Evolutionary conservation across 352 stramenopile species (phyloP), one percentile per base, ranked within the genome.

Genomic region (Phytophthora podocarpi): DNA sequence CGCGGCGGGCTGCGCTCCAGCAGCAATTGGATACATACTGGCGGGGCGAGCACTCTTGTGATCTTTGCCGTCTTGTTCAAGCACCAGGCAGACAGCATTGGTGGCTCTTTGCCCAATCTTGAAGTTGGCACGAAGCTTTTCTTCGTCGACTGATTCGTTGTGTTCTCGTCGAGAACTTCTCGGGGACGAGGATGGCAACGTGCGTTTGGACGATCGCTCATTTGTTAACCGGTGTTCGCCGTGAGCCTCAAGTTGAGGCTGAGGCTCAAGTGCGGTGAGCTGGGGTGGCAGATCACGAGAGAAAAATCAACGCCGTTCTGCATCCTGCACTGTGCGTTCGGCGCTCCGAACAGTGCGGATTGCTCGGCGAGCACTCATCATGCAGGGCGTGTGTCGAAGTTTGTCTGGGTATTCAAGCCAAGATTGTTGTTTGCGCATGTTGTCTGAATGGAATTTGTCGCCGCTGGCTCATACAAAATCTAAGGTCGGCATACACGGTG

Each of bases 401-500:
- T n/a, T n/a, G n/a, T n/a, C n/a, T n/a, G n/a, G n/a, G n/a, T n/a
- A n/a, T n/a, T n/a, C n/a, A n/a, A n/a, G n/a, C n/a, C n/a, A n/a
- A n/a, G n/a, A 59, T 59, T 49, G 28, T 50, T 26, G 16, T 37
- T 58, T 43, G 56, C 52, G 30, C 51, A 59, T 37, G 36, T 18
- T 48, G 26, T 39, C 23, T 49, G 49, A 45, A 61, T n/a, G 35
- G 16, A 58, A 48, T 24, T 50, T 37, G 32, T 59, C 53, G 13
- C 30, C 24, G 37, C 18, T 59, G 34, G 16, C n/a, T 52, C 34
- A 46, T 45, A 42, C 42, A 62, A 70, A 66, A 65, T 70, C 62
- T 70, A 66, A 64, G 36, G 40, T 28, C 45, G 54, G 39, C 57
- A 59, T 52, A 52, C 50, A 62, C 42, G 13, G 46, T 69, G 49